Percentiles rank a stretch among this genome's conserved stretches.
These are phyloP conservation scores for Auxenochlorella pyrenoidosa DNA, from an alignment of 139 green algal species.

Conservation along the genomic window DNA sequence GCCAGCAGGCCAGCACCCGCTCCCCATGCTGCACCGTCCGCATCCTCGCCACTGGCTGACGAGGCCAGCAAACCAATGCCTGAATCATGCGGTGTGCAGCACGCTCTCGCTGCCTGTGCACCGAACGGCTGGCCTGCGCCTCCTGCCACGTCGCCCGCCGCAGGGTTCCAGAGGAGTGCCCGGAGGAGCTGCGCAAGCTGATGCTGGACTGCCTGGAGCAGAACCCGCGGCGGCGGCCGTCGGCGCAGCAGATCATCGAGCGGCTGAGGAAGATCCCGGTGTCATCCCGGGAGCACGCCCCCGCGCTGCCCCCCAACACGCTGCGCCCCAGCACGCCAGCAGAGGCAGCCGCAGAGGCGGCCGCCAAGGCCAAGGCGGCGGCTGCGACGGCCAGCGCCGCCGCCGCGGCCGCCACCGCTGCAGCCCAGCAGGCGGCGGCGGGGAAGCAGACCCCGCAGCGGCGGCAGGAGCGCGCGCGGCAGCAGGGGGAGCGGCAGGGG, in stretches of 20 bases:
- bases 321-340: not conserved
- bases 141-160: not conserved
- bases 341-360: not conserved
- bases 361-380: not conserved
- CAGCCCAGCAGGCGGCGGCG: not conserved
- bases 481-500: not conserved
- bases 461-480: not conserved
- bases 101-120: too few species aligned
- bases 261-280: constrained; percentile 26
- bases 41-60: too few species aligned
- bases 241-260: constrained; percentile 30
- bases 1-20: too few species aligned
- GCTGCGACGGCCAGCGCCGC: not conserved
- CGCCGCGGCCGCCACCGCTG: too few species aligned
- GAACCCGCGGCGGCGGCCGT: constrained; percentile 45
- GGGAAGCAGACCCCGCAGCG: not conserved
- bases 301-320: not conserved
- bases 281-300: not conserved
- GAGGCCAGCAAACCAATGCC: too few species aligned
- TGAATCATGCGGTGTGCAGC: too few species aligned
- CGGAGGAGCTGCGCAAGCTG: constrained; percentile 34
- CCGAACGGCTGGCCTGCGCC: too few species aligned
- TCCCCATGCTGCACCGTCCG: too few species aligned
- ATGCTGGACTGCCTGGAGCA: constrained; percentile 51
- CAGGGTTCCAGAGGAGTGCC: constrained; percentile 59